These are phyloP conservation scores for Trichophyton equinum DNA, from an alignment of 2,329 filamentous ascomycete genomes.

Conservation along the genomic window DNA sequence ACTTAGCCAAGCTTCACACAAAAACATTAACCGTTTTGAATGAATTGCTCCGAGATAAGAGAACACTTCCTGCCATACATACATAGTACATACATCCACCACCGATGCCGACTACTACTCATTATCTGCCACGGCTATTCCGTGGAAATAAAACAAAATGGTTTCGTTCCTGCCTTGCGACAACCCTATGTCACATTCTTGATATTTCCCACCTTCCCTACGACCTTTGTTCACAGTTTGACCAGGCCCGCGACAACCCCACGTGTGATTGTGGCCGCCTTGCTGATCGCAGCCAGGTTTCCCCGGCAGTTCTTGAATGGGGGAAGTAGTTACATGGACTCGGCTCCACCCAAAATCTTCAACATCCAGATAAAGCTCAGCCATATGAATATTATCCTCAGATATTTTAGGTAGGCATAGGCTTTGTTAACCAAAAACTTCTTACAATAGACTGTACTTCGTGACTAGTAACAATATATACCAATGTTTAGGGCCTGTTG, in stretches of 20 bases:
- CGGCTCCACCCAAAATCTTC: constrained; percentile 4
- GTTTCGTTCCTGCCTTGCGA: not conserved
- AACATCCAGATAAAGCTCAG: constrained; percentile 6
- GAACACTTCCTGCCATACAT: not conserved
- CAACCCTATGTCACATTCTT: not conserved
- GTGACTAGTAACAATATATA: not conserved
- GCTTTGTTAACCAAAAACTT: not conserved
- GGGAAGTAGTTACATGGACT: not conserved
- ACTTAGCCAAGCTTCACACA: not conserved
- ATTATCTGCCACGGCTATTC: not conserved
- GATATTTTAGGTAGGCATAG: not conserved
- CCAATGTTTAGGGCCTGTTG: not conserved
- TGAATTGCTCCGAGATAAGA: not conserved
- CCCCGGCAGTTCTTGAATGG: constrained; percentile 1
- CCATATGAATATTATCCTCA: not conserved
- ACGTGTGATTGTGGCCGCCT: not conserved
- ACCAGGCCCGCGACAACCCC: not conserved
- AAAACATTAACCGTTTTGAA: not conserved
- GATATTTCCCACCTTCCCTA: not conserved
- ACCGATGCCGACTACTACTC: not conserved
- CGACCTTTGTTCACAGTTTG: not conserved
- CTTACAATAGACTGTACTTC: not conserved
- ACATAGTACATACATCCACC: not conserved
- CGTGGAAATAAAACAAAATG: not conserved
- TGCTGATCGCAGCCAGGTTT: not conserved